Evolutionary conservation across 768 basidiomycete species (phyloP), one percentile per base, ranked within the genome.

Genomic region (Xerocomellus amylosporus): DNA sequence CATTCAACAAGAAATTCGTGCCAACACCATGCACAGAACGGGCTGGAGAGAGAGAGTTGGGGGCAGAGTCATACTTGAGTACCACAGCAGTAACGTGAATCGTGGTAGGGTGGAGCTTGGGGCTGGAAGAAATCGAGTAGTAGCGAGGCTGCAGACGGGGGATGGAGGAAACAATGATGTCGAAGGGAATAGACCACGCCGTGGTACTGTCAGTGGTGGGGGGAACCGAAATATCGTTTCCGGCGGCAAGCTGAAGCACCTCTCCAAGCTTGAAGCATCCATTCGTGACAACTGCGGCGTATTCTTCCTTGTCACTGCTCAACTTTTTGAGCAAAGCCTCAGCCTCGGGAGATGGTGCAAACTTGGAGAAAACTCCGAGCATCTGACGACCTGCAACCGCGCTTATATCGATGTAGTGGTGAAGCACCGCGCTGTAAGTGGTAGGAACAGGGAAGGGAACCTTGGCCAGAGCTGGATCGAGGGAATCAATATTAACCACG

Each of bases 371-470:
- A 30, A 84, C 78, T 40, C 91, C 91, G 38, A 98, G 85, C 56
- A 93, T 87, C 70, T 98, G 97, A 73, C 96, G 89, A 73, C 93
- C 93, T 17, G 89, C 93, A 51, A 94, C 86, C 37, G 95, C 92
- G 62, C 88, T 93, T 69, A 98, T 93, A 67, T 99, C 96, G 69
- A 98, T 87, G 72, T 99, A 99, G 75, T 98, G 90, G 36, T 94
- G 86, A 58, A 99, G 84, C 58, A 98, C 93, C 45, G 93, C 88
- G 55, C 79, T 83, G 64, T 97, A 98, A 8, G 95, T 98, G 2
- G 95, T 94, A 1, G 96, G 96, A 19, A 94, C 90, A 13, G 97
- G 96, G 87, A 98, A 99, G 17, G 96, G 96, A 53, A 98, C 95
- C 73, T 98, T 98, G 54, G 96, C 96, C 30, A 99, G 80, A 15